These are phyloP conservation scores for Nannochloropsis granulata DNA, from an alignment of 108 stramenopile species.

Conservation along the genomic window DNA sequence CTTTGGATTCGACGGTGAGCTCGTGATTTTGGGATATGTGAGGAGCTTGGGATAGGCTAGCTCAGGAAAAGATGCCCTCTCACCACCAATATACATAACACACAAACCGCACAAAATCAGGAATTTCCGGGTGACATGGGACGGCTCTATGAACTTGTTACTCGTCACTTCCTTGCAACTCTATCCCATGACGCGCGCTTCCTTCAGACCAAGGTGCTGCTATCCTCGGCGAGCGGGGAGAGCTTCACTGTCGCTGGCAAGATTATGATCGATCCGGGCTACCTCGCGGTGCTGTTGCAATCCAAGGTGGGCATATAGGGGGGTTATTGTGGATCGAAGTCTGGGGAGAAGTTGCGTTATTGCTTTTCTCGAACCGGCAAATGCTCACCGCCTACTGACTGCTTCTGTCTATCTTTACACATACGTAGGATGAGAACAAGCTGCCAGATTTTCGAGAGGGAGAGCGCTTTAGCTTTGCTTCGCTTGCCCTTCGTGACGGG, in stretches of 20 bases:
- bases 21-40: background rate
- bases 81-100: too few relatives aligned
- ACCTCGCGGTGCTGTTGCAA: constrained; percentile 46
- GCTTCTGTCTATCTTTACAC: background rate
- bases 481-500: constrained; percentile 30
- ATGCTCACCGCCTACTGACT: background rate
- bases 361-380: too few relatives aligned
- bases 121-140: constrained; percentile 27
- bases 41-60: too few relatives aligned
- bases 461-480: background rate
- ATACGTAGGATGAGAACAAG: background rate
- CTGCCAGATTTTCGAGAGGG: background rate
- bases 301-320: background rate
- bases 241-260: background rate
- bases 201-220: background rate
- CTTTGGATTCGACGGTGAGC: background rate
- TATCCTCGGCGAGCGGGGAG: background rate
- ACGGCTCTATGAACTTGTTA: constrained; percentile 66
- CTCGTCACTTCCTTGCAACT: constrained; percentile 69
- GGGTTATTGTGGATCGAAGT: background rate
- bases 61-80: too few relatives aligned
- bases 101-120: background rate
- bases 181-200: constrained; percentile 70
- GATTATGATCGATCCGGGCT: constrained; percentile 50
- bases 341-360: background rate